Base-by-base conservation (phyloP, 2,329 filamentous ascomycete species). In the Verticillium albo-atrum region DNA sequence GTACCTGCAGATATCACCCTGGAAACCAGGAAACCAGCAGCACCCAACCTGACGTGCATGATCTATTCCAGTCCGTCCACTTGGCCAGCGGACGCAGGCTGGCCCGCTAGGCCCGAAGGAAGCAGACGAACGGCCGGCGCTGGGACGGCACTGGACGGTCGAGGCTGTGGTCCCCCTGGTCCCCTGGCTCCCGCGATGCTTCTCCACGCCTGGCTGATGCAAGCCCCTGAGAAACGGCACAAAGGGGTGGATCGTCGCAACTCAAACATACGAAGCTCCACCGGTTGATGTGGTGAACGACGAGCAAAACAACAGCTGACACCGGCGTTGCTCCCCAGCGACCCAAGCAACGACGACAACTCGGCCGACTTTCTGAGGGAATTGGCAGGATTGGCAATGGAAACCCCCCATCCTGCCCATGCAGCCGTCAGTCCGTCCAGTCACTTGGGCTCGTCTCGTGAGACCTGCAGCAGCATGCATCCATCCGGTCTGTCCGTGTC, bases 161-260 rank as follows among this genome's bases (percentile, higher is more conserved):
- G n/a, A 25, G 6, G 37, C 9, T n/a, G 37, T 23, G 9, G 10
- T 7, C 37, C 37, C 37, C 37, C 37, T 47, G 37, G 37, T 20
- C 37, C 37, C 37, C 37, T 47, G 37, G 37, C n/a, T 47, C 37
- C 37, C 37, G 37, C 37, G 37, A 47, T 47, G 37, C 37, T 47
- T 47, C 37, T 47, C 37, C 37, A 47, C 37, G 27, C 27, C 51
- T 15, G 25, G 25, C 57, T 61, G 61, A 57, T 62, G 60, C 60
- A 60, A 58, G 60, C 62, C 62, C 62, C 60, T 63, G 62, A 58
- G 52, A 9, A 60, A 60, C 58, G 58, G 57, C 53, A 30, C 25
- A 55, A 15, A 30, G 25, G 54, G 60, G 61, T 59, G 60, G 60
- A 62, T 62, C 60, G 58, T 35, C 55, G 53, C 30, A 34, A 55